These are phyloP conservation scores for Tolypocladium tundrense DNA, from an alignment of 2,329 filamentous ascomycete genomes.

Conservation along the genomic window DNA sequence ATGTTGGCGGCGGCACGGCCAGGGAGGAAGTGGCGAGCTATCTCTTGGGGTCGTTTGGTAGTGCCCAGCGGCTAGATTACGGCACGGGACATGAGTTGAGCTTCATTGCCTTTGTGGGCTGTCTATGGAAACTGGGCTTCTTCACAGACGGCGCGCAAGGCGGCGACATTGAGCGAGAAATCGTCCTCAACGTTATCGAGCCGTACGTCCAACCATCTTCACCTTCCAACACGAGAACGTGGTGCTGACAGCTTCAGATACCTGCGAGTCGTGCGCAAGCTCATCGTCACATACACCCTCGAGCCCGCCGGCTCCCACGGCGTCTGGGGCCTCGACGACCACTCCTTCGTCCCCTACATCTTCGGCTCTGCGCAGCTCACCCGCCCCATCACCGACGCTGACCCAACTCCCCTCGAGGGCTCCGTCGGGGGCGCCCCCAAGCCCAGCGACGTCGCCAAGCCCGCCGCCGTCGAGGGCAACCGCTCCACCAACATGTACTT, in stretches of 20 bases:
- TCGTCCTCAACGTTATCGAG: slow-evolving; percentile 75
- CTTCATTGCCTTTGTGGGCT: slow-evolving; percentile 83
- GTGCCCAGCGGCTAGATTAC: slow-evolving; percentile 81
- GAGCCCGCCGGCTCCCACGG: slow-evolving; percentile 95
- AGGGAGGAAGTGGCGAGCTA: slow-evolving; percentile 66
- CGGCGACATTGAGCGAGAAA: slow-evolving; percentile 59
- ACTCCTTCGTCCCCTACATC: slow-evolving; percentile 88
- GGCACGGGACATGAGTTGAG: slow-evolving; percentile 94
- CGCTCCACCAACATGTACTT: slow-evolving; percentile 78
- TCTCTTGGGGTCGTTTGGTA: slow-evolving; percentile 78
- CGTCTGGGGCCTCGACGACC: slow-evolving; percentile 97
- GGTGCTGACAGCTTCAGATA: slow-evolving; percentile 42
- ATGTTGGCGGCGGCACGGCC: slow-evolving; percentile 30
- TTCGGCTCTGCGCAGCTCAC: slow-evolving; percentile 88
- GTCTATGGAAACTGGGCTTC: slow-evolving; percentile 80
- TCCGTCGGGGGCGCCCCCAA: slow-evolving; percentile 63
- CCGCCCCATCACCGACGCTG: slow-evolving; percentile 55
- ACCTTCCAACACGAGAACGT: neutral
- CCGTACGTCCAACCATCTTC: slow-evolving; percentile 38
- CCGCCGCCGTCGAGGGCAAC: slow-evolving; percentile 53
- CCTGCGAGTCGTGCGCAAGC: slow-evolving; percentile 63
- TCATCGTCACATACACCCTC: slow-evolving; percentile 85
- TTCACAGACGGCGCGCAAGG: slow-evolving; percentile 50
- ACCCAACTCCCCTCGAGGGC: slow-evolving; percentile 65
- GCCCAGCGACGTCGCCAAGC: slow-evolving; percentile 58